Evolutionary conservation across 306 rosid species (phyloP), one percentile per base, ranked within the genome.

Genomic region (Gastrolobium bilobum): DNA sequence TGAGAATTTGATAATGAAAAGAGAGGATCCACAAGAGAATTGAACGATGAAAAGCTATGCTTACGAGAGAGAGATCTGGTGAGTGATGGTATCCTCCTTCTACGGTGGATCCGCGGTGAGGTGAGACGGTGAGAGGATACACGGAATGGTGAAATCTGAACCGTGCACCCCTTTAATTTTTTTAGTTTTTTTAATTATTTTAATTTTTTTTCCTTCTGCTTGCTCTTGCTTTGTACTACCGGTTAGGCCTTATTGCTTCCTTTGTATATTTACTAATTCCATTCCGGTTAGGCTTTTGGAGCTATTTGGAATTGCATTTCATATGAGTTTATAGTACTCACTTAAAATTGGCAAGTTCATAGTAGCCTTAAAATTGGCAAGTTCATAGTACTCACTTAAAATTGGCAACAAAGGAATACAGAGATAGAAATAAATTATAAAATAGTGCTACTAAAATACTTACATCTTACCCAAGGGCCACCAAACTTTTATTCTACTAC

Each of bases 391-490:
- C 77, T 73, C 68, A 10, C 68, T n/a, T 53, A 26, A 66, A 43
- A 33, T 59, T 74, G 33, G 46, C 3, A 60, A 15, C 6, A 38
- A 34, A 56, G 14, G 47, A 75, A 75, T 61, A 42, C n/a, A 60
- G 33, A 43, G 59, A 63, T 5, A 78, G 69, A 59, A 75, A 51
- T 50, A 14, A 37, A 57, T 10, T 33, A 56, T 40, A 68, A 39
- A 84, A 71, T 60, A 64, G 79, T 14, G 60, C 38, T 53, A 75
- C 51, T 44, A 71, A 83, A 73, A 60, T 62, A 87, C 97, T 89
- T 82, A 94, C 98, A 0, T 62, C 71, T 71, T 86, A 78, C 92
- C 98, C 67, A 62, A 20, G 10, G 98, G 98, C 97, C 98, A 94
- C 97, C 93, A 94, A 56, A 94, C 91, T 72, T 75, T 91, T 73